Percentiles rank a stretch among this genome's conserved stretches.
Conservation (phyloP, 202 grass and related monocot species). For the Musa balbisiana region DNA sequence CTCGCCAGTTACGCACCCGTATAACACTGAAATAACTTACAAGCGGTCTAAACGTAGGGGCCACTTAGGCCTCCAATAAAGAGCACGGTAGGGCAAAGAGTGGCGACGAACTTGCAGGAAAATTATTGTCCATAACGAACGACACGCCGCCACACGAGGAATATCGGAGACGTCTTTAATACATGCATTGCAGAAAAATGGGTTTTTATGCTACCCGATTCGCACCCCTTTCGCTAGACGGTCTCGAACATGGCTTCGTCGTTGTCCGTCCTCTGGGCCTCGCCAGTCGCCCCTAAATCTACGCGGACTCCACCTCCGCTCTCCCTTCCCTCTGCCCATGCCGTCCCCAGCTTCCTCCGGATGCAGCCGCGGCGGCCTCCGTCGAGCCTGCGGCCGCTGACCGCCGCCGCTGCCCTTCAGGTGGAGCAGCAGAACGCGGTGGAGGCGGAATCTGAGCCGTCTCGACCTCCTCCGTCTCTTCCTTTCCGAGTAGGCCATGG, state of each 20-base stretch:
- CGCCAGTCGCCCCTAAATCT: conserved; percentile 27
- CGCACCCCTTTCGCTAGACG: no score
- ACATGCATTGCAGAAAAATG: no score
- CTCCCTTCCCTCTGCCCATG: not conserved
- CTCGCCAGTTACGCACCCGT: rapidly evolving
- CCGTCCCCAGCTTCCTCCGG: conserved; percentile 16
- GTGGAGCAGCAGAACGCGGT: conserved; percentile 55
- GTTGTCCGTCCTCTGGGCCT: conserved; percentile 43
- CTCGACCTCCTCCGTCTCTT: conserved; percentile 53
- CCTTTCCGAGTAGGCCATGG: conserved; percentile 88
- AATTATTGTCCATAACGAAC: no score
- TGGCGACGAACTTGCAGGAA: rapidly evolving
- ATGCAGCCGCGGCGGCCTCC: not conserved
- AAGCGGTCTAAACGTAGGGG: no score
- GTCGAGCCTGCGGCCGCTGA: conserved; percentile 12
- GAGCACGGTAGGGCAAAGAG: no score
- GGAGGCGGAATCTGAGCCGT: conserved; percentile 14
- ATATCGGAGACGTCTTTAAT: no score
- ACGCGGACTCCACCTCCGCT: conserved; percentile 20
- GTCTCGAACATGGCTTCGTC: conserved; percentile 47
- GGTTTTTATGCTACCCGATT: no score
- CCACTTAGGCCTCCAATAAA: no score
- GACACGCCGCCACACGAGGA: no score
- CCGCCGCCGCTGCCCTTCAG: conserved; percentile 40
- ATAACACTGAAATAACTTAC: no score